Conservation (phyloP, 371 early-diverging fungal species). For the Gilbertella persicaria region DNA sequence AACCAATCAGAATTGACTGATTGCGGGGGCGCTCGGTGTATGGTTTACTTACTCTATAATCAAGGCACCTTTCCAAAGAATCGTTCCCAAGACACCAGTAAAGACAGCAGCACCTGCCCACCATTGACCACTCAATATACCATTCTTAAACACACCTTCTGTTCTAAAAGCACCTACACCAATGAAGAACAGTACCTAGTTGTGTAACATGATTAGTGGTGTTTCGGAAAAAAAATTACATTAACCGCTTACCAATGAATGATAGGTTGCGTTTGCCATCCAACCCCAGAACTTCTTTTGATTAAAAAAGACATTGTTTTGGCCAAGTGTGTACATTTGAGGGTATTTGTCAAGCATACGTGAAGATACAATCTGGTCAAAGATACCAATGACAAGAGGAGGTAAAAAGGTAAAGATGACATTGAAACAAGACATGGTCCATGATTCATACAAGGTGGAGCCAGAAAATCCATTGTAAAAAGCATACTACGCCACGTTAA, state of each 20-base stretch:
- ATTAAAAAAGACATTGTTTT: slow-evolving; percentile 90
- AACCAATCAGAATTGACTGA: not conserved
- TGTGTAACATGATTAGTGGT: not conserved
- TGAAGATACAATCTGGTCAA: slow-evolving; percentile 92
- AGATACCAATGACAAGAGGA: slow-evolving; percentile 88
- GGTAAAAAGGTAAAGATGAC: slow-evolving; percentile 90
- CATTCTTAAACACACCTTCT: slow-evolving; percentile 65
- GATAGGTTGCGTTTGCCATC: slow-evolving; percentile 92
- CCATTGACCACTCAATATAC: slow-evolving; percentile 79
- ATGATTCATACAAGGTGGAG: slow-evolving; percentile 91
- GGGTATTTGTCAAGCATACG: slow-evolving; percentile 95
- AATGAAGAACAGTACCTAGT: slow-evolving; percentile 65
- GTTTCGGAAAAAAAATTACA: not conserved
- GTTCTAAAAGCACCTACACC: slow-evolving; percentile 61
- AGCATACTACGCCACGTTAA: slow-evolving; percentile 63
- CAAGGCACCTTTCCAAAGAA: slow-evolving; percentile 81
- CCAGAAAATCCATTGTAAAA: slow-evolving; percentile 91
- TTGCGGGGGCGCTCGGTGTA: not conserved
- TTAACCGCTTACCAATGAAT: slow-evolving; percentile 66
- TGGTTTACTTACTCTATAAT: slow-evolving; percentile 69
- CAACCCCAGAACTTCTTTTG: slow-evolving; percentile 93
- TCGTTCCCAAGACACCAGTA: slow-evolving; percentile 78
- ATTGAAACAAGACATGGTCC: slow-evolving; percentile 91
- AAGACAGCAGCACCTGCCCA: slow-evolving; percentile 78
- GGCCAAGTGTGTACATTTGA: slow-evolving; percentile 95